phyloP scores from a whole-genome alignment of 257 asterid genomes.

The Fraxinus quadrangulata region DNA sequence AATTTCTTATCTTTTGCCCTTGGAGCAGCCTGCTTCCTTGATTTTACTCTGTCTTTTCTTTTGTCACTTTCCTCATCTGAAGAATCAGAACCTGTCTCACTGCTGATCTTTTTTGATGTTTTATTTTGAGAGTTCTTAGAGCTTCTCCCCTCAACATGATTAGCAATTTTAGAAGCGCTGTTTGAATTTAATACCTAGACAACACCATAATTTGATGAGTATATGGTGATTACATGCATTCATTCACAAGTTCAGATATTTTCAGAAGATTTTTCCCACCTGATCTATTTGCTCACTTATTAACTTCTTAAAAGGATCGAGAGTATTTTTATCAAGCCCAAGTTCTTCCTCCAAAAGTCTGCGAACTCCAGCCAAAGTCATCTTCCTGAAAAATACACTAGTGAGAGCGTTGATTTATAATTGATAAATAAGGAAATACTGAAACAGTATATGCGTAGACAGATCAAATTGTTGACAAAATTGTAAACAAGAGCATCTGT shows the following conservation, averaged over 20 bases:
- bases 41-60: conserved; percentile 38
- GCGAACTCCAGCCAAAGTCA: conserved; percentile 77
- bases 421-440: conserved; percentile 8
- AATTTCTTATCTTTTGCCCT: conserved; percentile 41
- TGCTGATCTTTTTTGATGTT: conserved; percentile 36
- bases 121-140: conserved; percentile 37
- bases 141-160: conserved; percentile 42
- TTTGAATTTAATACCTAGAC: conserved; percentile 57
- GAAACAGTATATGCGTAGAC: background rate
- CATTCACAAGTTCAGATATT: conserved; percentile 15
- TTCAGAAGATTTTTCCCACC: conserved; percentile 41
- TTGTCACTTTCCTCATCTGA: conserved; percentile 43
- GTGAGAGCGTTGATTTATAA: conserved; percentile 5
- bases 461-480: conserved; percentile 17
- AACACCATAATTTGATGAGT: conserved; percentile 13
- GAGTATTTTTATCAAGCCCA: conserved; percentile 61
- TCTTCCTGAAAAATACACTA: conserved; percentile 46
- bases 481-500: conserved; percentile 19
- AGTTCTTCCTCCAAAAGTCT: conserved; percentile 87
- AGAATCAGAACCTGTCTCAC: conserved; percentile 42
- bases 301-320: conserved; percentile 77
- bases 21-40: conserved; percentile 48
- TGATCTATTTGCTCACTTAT: conserved; percentile 61
- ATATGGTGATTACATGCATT: background rate
- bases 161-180: conserved; percentile 42